These are phyloP conservation scores for Geranium incanum DNA, from an alignment of 441 rosid species.

Conservation along the genomic window DNA sequence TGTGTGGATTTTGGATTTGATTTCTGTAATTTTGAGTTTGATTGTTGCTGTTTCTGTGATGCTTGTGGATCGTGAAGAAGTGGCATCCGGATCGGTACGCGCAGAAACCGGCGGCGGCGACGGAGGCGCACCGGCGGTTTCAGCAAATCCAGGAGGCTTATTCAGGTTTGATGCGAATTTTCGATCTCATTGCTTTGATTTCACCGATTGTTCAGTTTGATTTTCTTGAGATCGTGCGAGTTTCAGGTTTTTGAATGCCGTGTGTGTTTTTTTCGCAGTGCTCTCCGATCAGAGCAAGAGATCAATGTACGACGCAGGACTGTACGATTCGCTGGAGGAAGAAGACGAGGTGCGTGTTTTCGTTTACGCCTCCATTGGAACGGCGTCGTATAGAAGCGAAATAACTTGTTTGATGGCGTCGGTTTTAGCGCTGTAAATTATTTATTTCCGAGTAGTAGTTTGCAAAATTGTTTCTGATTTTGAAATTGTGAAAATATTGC, in stretches of 20 bases:
- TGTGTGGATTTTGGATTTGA: background rate
- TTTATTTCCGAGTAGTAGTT: background rate
- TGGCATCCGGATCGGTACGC: constrained; percentile 68
- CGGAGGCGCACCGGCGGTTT: constrained; percentile 56
- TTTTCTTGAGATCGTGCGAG: background rate
- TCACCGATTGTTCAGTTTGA: background rate
- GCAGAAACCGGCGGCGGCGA: constrained; percentile 35
- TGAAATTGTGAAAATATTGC: constrained; percentile 5
- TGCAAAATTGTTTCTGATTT: background rate
- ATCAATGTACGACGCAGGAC: constrained; percentile 54
- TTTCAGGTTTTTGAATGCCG: background rate
- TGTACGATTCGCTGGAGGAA: constrained; percentile 56
- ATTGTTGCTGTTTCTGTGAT: background rate
- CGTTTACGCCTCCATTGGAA: background rate
- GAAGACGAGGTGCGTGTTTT: constrained; percentile 51
- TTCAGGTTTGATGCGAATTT: constrained; percentile 32
- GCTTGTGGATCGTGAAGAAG: constrained; percentile 29
- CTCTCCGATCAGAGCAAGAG: constrained; percentile 48
- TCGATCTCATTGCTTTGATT: background rate
- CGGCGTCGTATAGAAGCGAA: background rate
- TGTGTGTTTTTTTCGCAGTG: constrained; percentile 25
- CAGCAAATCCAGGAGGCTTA: constrained; percentile 77
- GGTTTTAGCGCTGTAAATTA: background rate
- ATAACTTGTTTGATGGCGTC: background rate
- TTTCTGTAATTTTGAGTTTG: background rate